Percentiles rank a stretch among this genome's conserved stretches.
These are phyloP conservation scores for Pinus taeda DNA, from an alignment of 75 land plant genomes.

Conservation along the genomic window DNA sequence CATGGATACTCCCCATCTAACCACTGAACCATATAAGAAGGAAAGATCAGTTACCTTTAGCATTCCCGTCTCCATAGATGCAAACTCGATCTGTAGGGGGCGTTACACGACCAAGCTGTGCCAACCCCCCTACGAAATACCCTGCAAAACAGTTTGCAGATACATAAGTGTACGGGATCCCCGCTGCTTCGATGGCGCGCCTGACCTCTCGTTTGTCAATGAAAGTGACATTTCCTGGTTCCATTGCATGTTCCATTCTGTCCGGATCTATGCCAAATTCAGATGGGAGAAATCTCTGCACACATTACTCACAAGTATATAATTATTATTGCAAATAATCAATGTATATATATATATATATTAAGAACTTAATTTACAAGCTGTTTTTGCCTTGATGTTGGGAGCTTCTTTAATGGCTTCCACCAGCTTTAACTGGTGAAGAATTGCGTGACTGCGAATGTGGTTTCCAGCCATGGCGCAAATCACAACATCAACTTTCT, in stretches of 20 bases:
- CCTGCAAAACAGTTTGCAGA: slow-evolving; percentile 25
- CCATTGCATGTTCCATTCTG: slow-evolving; percentile 20
- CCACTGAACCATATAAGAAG: no score
- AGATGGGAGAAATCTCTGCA: slow-evolving; percentile 48
- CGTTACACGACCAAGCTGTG: slow-evolving; percentile 14
- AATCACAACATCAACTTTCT: slow-evolving; percentile 52
- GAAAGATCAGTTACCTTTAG: slow-evolving; percentile 16
- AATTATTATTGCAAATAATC: no score
- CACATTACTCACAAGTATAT: neutral
- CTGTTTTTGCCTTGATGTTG: slow-evolving; percentile 43
- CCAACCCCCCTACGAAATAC: slow-evolving; percentile 22
- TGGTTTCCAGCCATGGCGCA: slow-evolving; percentile 57
- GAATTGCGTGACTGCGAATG: slow-evolving; percentile 37
- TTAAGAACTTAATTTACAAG: no score
- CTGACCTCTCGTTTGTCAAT: slow-evolving; percentile 17
- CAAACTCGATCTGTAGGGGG: slow-evolving; percentile 21
- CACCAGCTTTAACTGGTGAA: slow-evolving; percentile 59
- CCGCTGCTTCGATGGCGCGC: slow-evolving; percentile 29
- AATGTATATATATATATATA: no score
- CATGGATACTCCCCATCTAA: no score
- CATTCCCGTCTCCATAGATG: slow-evolving; percentile 41
- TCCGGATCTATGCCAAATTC: slow-evolving; percentile 50
- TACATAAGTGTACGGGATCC: slow-evolving; percentile 42
- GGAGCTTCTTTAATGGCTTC: slow-evolving; percentile 75
- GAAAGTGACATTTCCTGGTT: slow-evolving; percentile 16